phyloP scores from a whole-genome alignment of 495 filamentous ascomycete genomes.

The Poronia punctata region DNA sequence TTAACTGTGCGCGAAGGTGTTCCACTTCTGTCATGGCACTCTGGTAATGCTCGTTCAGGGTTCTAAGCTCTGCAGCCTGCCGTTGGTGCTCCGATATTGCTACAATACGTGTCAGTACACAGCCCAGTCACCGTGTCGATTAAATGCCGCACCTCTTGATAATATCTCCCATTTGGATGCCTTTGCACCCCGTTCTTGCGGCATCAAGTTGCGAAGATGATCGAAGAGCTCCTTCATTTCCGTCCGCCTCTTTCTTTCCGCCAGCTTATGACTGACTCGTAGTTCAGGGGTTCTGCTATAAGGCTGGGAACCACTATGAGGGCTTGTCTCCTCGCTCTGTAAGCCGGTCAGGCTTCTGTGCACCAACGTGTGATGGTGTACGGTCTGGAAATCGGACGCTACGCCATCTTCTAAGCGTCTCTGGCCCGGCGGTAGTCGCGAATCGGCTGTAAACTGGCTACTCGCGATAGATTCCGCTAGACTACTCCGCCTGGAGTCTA shows the following conservation, averaged over 20 bases:
- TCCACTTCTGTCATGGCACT: conserved; percentile 36
- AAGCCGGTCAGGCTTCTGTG: conserved; percentile 63
- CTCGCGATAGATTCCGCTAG: conserved; percentile 66
- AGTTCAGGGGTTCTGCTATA: conserved; percentile 94
- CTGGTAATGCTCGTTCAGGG: conserved; percentile 26
- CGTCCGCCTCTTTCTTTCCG: conserved; percentile 88
- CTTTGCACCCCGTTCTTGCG: conserved; percentile 81
- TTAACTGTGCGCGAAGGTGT: conserved; percentile 46
- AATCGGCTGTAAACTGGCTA: conserved; percentile 65
- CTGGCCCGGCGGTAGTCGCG: conserved; percentile 63
- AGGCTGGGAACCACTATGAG: conserved; percentile 57
- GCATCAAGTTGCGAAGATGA: conserved; percentile 70
- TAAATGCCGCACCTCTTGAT: conserved; percentile 65
- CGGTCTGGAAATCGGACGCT: conserved; percentile 31
- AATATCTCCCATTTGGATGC: conserved; percentile 99
- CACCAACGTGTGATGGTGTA: conserved; percentile 72
- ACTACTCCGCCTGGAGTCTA: conserved; percentile 64
- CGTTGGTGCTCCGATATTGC: conserved; percentile 51
- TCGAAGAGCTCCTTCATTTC: conserved; percentile 99
- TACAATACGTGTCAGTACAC: conserved; percentile 13
- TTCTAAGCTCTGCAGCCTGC: conserved; percentile 32
- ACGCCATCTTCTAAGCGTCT: conserved; percentile 54
- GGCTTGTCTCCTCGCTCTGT: conserved; percentile 49
- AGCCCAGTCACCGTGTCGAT: neutral
- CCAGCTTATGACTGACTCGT: conserved; percentile 91